Conservation (phyloP, 2,329 filamentous ascomycete species). For the Hypoxylon sp. region DNA sequence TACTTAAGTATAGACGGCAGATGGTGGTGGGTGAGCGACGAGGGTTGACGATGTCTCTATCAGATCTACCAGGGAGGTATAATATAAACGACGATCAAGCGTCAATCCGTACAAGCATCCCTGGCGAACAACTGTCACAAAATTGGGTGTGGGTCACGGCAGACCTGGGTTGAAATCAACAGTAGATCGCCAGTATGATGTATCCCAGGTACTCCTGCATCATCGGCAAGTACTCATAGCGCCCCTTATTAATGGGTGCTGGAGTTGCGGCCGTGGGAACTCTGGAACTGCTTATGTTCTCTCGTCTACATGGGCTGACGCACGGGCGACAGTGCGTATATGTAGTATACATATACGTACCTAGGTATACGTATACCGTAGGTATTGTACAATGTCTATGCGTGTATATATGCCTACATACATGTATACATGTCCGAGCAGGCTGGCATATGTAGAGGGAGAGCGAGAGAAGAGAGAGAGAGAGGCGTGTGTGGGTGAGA, state of each 20-base stretch:
- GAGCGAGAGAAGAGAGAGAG: conserved; percentile 1
- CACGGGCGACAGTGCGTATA: conserved; percentile 32
- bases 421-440: too few relatives aligned
- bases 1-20: conserved; percentile 55
- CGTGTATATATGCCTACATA: too few relatives aligned
- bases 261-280: conserved; percentile 46
- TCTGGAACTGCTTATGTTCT: conserved; percentile 39
- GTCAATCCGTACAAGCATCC: conserved; percentile 60
- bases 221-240: conserved; percentile 51
- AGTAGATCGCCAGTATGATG: conserved; percentile 48
- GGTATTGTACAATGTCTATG: too few relatives aligned
- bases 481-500: conserved; percentile 44
- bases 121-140: conserved; percentile 62
- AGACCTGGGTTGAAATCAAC: conserved; percentile 53
- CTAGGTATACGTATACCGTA: too few relatives aligned
- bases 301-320: conserved; percentile 39
- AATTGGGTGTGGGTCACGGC: conserved; percentile 61
- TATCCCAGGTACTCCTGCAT: conserved; percentile 48
- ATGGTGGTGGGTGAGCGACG: conserved; percentile 49
- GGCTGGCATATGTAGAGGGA: conserved; percentile 36
- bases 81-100: conserved; percentile 59
- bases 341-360: too few relatives aligned
- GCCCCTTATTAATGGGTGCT: conserved; percentile 51
- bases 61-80: conserved; percentile 58
- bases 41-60: conserved; percentile 53